Percentiles rank a stretch among this genome's conserved stretches.
phyloP scores from a whole-genome alignment of 164 flowering plant genomes.

The Aristolochia fimbriata region DNA sequence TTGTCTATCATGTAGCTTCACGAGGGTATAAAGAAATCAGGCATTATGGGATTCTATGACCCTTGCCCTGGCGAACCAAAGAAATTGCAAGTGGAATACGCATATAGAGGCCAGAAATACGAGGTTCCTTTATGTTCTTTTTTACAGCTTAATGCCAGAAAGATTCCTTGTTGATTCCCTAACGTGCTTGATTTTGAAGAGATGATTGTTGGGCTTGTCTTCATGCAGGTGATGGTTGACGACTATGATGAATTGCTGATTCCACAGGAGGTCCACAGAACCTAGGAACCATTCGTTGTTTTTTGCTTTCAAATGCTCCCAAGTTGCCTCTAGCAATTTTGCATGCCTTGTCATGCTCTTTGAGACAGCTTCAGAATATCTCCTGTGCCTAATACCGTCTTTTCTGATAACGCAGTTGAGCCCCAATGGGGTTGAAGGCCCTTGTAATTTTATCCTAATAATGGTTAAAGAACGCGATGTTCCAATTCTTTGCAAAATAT shows the following conservation, averaged over 20 bases:
- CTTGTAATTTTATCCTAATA: too few species aligned
- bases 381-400: background rate
- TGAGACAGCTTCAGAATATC: background rate
- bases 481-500: background rate
- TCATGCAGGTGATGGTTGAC: conserved; percentile 40
- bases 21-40: conserved; percentile 84
- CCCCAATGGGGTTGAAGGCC: too few species aligned
- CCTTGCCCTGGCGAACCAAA: conserved; percentile 91
- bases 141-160: background rate
- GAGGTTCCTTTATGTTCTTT: conserved; percentile 32
- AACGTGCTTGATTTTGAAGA: too few species aligned
- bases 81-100: conserved; percentile 61
- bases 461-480: background rate
- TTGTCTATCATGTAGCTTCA: conserved; percentile 58
- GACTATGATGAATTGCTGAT: conserved; percentile 48
- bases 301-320: background rate
- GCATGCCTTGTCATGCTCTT: conserved; percentile 18
- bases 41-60: conserved; percentile 97
- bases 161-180: too few species aligned
- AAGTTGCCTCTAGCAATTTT: conserved; percentile 27
- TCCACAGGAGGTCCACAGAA: conserved; percentile 44
- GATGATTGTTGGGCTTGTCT: conserved; percentile 2
- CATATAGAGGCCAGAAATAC: conserved; percentile 30
- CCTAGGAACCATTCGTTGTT: conserved; percentile 10
- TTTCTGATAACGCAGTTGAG: background rate